Evolutionary conservation across 129 eudicot genomes (phyloP).

Genomic region (Solidago caesia): DNA sequence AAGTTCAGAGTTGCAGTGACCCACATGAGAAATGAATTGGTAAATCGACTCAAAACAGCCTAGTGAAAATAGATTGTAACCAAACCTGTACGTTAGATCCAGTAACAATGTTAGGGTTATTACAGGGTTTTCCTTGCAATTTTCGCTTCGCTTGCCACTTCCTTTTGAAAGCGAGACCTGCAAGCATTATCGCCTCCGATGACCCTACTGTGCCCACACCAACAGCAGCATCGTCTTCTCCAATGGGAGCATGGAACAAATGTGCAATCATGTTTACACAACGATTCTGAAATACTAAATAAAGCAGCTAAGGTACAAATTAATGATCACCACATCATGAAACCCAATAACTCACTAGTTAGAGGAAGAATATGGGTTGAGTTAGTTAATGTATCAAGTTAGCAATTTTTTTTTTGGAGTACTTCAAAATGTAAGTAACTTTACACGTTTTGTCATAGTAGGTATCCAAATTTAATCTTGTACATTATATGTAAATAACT

Average conservation of each 20-base stretch:
- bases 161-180: conserved; percentile 82
- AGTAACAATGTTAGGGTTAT: conserved; percentile 70
- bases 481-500: too few species aligned
- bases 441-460: too few species aligned
- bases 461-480: too few species aligned
- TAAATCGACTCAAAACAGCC: not conserved
- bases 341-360: not conserved
- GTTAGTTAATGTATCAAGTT: not conserved
- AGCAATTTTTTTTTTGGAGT: not conserved
- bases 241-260: conserved; percentile 73
- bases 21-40: not conserved
- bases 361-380: not conserved
- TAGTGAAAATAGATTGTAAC: not conserved
- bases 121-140: conserved; percentile 51
- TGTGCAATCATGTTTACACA: conserved; percentile 81
- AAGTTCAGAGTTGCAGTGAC: not conserved
- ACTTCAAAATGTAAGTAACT: too few species aligned
- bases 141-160: conserved; percentile 70
- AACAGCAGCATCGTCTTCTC: conserved; percentile 51
- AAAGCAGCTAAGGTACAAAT: not conserved
- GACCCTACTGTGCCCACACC: conserved; percentile 85
- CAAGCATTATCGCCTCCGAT: conserved; percentile 89
- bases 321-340: not conserved
- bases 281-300: conserved; percentile 47
- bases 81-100: conserved; percentile 78